phyloP scores from a whole-genome alignment of 352 stramenopile genomes.

The Phytophthora ramorum region DNA sequence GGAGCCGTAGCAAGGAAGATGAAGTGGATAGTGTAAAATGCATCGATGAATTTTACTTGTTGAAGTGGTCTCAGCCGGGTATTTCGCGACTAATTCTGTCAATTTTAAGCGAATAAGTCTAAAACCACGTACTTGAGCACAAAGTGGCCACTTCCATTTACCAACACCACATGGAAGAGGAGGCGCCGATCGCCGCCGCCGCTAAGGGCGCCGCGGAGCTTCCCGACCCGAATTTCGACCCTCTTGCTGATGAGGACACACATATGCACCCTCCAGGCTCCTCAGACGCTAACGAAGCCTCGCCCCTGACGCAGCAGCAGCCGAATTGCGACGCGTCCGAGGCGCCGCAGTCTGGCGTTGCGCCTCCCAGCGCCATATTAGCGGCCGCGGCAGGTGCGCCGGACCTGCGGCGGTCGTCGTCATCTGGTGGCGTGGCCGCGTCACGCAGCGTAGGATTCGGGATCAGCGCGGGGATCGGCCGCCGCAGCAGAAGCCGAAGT shows the following conservation, averaged over 20 bases:
- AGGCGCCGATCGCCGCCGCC: not conserved
- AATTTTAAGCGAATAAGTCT: not conserved
- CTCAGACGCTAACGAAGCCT: not conserved
- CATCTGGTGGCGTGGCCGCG: constrained; percentile 9
- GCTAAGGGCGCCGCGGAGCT: not conserved
- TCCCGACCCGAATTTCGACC: constrained; percentile 15
- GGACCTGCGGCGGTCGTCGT: constrained; percentile 25
- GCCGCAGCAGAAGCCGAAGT: constrained; percentile 32
- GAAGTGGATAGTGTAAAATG: constrained; percentile 9
- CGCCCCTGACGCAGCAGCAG: constrained; percentile 24
- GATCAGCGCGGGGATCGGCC: constrained; percentile 2
- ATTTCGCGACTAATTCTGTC: too few relatives aligned
- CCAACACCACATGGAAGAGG: constrained; percentile 17
- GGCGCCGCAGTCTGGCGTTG: not conserved
- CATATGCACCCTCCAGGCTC: not conserved
- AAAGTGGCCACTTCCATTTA: constrained; percentile 4
- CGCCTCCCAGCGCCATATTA: constrained; percentile 12
- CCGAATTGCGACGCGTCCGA: constrained; percentile 43
- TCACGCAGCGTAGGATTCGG: constrained; percentile 2
- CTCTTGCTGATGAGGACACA: constrained; percentile 2
- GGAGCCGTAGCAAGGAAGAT: constrained; percentile 16
- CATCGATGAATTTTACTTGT: constrained; percentile 5
- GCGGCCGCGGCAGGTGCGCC: constrained; percentile 7
- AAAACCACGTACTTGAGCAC: too few relatives aligned
- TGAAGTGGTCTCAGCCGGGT: too few relatives aligned